Evolutionary conservation across 2,329 filamentous ascomycete genomes (phyloP), one percentile per base, ranked within the genome.

Genomic region (Epichloe baconii): DNA sequence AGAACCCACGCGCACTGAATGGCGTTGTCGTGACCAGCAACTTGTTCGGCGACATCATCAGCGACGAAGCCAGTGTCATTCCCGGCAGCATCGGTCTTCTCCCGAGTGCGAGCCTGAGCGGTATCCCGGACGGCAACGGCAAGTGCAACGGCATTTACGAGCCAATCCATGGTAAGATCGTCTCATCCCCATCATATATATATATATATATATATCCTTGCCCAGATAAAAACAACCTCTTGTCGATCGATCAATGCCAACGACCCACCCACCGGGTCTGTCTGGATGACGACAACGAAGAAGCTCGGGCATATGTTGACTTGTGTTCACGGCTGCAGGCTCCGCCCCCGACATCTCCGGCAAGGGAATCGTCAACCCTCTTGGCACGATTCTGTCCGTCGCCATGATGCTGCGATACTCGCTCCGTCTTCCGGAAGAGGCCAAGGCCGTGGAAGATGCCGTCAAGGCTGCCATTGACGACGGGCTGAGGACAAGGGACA

Each of bases 11-110:
- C 80, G 82, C 21, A 75, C 19, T 97, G 49, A 97, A 96, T 66
- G 91, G 91, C 49, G 82, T 97, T 35, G 79, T 97, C 41, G 82
- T 97, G 56, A 95, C 90, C 10, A 90, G 84, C 74, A 98, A 96
- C 69, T 54, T 59, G 55, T 95, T 95, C 65, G 93, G 91, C 55
- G 91, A 97, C 68, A 97, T 97, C 64, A 89, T 98, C 64, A 87
- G 80, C 64, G 93, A 97, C 66, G 90, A 97, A 75, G 90, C 91
- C 4, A 90, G 85, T 15, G 73, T 67, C n/a, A 65, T 76, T 44
- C 67, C 67, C 0, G 72, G 72, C 19, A 73, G 66, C 1, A 64
- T 75, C 1, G 72, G 72, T 1, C 60, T 69, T 1, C 58, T 75
- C 0, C 73, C 72, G 0, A 72, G 70, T 48, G 72, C 72, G 3